phyloP scores from a whole-genome alignment of 768 basidiomycete genomes.

The Pisolithus orientalis region DNA sequence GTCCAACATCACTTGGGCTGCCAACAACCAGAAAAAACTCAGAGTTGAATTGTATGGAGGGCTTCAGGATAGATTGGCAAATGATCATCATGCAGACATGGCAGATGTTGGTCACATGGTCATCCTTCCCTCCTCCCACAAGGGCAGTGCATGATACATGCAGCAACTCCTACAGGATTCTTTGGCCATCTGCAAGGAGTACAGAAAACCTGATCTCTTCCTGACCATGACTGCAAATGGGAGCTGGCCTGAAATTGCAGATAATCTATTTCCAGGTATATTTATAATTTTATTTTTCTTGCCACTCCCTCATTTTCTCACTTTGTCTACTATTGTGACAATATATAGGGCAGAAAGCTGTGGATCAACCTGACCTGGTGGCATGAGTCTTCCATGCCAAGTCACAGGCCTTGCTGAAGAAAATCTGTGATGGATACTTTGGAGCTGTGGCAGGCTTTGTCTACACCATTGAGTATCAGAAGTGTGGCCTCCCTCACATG shows the following conservation, averaged over 20 bases:
- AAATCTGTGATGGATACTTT: constrained; percentile 35
- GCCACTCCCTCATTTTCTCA: background rate
- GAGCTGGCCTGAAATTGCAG: constrained; percentile 39
- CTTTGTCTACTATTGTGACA: background rate
- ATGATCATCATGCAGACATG: constrained; percentile 6
- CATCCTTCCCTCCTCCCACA: constrained; percentile 38
- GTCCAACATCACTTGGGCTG: constrained; percentile 27
- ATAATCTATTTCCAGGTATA: constrained; percentile 30
- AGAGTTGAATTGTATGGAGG: constrained; percentile 32
- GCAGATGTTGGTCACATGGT: constrained; percentile 8
- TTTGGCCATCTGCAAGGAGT: constrained; percentile 37
- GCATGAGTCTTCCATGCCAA: constrained; percentile 41
- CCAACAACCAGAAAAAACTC: constrained; percentile 28
- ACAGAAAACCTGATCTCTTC: constrained; percentile 37
- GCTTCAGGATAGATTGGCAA: constrained; percentile 23
- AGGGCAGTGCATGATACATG: constrained; percentile 40
- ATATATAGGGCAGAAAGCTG: constrained; percentile 25
- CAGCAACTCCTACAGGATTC: constrained; percentile 38
- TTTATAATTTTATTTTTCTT: background rate
- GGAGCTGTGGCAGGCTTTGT: constrained; percentile 38
- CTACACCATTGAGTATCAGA: constrained; percentile 54
- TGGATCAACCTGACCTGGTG: constrained; percentile 44
- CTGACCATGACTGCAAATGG: constrained; percentile 51
- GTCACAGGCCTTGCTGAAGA: constrained; percentile 28
- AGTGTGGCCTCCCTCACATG: constrained; percentile 48